Evolutionary conservation across 2,329 filamentous ascomycete species (phyloP).

Genomic region (Aspergillus sp.): DNA sequence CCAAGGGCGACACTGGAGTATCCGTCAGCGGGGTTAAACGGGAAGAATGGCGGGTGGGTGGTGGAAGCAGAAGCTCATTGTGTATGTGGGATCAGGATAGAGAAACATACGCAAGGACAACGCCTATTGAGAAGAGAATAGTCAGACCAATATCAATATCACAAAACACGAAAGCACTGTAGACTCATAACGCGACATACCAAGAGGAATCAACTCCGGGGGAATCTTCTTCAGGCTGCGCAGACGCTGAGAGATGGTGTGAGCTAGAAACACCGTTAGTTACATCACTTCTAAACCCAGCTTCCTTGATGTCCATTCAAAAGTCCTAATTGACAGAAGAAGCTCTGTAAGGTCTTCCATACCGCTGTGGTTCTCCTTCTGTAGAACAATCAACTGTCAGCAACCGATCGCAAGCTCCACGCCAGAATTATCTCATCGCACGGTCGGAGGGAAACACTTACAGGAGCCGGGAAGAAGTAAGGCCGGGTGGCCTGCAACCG

Average conservation of each 20-base stretch:
- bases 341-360: constrained; percentile 27
- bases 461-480: constrained; percentile 58
- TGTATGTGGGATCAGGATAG: background rate
- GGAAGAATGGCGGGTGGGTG: constrained; percentile 3
- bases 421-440: constrained; percentile 6
- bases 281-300: background rate
- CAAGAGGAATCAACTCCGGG: constrained; percentile 87
- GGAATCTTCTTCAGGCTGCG: constrained; percentile 85
- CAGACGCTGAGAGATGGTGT: constrained; percentile 93
- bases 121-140: constrained; percentile 48
- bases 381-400: constrained; percentile 33
- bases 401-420: constrained; percentile 17
- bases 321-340: background rate
- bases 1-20: constrained; percentile 56
- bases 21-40: constrained; percentile 12
- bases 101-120: constrained; percentile 71
- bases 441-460: constrained; percentile 42
- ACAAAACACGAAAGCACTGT: background rate
- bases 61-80: constrained; percentile 10
- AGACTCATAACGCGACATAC: constrained; percentile 48
- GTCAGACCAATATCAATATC: constrained; percentile 14
- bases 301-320: background rate
- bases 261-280: constrained; percentile 52
- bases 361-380: constrained; percentile 62
- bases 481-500: constrained; percentile 51